phyloP scores from a whole-genome alignment of 306 rosid genomes.

The Begonia loranthoides region DNA sequence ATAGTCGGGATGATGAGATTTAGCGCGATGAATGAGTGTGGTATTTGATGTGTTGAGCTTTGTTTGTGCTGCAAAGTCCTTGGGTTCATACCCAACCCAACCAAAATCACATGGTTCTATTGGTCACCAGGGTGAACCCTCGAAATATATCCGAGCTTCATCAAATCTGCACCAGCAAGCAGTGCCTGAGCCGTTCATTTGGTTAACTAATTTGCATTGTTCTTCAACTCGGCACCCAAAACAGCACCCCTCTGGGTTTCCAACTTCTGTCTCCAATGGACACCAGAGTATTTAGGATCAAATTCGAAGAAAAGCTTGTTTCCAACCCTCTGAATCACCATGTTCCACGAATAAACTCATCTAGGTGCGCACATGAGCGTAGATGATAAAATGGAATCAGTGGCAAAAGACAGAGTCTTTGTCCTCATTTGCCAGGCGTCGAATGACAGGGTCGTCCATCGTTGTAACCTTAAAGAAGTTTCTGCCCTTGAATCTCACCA shows the following conservation, averaged over 20 bases:
- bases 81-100: slow-evolving; percentile 80
- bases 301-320: slow-evolving; percentile 83
- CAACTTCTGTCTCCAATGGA: slow-evolving; percentile 92
- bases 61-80: slow-evolving; percentile 69
- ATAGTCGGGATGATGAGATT: too few relatives aligned
- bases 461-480: slow-evolving; percentile 90
- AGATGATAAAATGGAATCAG: slow-evolving; percentile 71
- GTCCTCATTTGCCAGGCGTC: slow-evolving; percentile 76
- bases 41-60: slow-evolving; percentile 60
- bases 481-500: slow-evolving; percentile 69
- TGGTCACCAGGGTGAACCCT: slow-evolving; percentile 94
- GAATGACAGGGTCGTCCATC: slow-evolving; percentile 77
- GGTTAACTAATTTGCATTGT: slow-evolving; percentile 85
- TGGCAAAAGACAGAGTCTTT: slow-evolving; percentile 73
- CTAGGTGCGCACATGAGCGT: slow-evolving; percentile 85
- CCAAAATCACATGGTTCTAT: slow-evolving; percentile 78
- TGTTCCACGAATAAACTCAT: slow-evolving; percentile 88
- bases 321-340: slow-evolving; percentile 81
- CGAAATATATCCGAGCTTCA: slow-evolving; percentile 89
- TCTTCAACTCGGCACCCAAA: slow-evolving; percentile 91
- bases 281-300: slow-evolving; percentile 81
- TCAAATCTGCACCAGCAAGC: slow-evolving; percentile 70
- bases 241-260: slow-evolving; percentile 98
- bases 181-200: slow-evolving; percentile 94
- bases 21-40: too few relatives aligned